These are phyloP conservation scores for Magnaporthiopsis rhizophila DNA, from an alignment of 2,329 filamentous ascomycete genomes.

Conservation along the genomic window DNA sequence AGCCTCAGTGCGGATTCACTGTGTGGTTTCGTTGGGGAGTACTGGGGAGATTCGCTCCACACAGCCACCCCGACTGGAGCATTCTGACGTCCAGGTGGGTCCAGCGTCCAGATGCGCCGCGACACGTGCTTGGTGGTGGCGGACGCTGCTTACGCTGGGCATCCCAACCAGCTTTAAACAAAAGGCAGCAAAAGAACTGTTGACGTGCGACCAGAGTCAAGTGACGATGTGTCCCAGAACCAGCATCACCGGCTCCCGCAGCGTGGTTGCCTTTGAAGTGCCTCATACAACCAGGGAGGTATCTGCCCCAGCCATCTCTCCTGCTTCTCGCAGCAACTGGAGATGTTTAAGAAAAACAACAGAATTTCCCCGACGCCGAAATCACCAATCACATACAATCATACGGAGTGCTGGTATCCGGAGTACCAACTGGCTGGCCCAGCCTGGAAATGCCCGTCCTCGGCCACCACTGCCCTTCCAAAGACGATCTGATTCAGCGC, in stretches of 20 bases:
- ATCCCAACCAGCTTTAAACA: no score
- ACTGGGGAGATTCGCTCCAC: neutral
- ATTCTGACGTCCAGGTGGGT: neutral
- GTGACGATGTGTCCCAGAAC: neutral
- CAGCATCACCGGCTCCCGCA: no score
- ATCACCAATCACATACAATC: neutral
- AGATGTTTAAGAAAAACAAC: no score
- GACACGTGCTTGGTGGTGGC: neutral
- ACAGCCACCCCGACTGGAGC: neutral
- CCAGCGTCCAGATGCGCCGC: neutral
- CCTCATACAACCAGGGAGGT: no score
- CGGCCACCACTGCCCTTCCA: no score
- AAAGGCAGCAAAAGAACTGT: neutral
- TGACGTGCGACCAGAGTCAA: neutral
- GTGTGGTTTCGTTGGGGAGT: neutral
- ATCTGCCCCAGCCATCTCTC: no score
- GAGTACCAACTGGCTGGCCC: neutral
- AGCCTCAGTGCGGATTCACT: neutral
- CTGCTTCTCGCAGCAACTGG: no score
- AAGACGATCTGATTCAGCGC: no score
- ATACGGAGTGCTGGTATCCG: neutral
- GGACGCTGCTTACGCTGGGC: no score
- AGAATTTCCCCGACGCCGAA: no score
- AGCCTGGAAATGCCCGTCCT: no score
- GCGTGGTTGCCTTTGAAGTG: no score